Evolutionary conservation across 2,329 filamentous ascomycete genomes (phyloP), one percentile per base, ranked within the genome.

Genomic region (Colletotrichum filicis): DNA sequence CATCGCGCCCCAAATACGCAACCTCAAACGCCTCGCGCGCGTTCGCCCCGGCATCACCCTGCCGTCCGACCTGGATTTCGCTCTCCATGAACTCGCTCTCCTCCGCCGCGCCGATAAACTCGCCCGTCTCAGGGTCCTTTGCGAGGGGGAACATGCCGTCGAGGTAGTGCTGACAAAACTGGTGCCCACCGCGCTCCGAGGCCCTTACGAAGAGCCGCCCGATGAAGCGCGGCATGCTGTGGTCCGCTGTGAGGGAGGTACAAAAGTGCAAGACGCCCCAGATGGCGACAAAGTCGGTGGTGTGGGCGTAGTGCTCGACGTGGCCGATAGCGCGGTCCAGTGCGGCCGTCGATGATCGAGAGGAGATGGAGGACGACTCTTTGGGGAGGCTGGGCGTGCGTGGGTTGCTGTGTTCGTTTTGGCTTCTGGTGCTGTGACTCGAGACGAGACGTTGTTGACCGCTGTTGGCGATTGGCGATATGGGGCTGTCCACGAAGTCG

Each of bases 301-400:
- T 88, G 79, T 95, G 93, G 3, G 92, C 92, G 78, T 95, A 97
- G 81, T 97, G 94, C 82, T 97, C 94, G 49, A 97, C 92, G 75
- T 95, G 88, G 11, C 88, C 87, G 66, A 96, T 92, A 3, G 89
- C 89, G 52, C 85, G 83, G 75, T 86, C 84, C 7, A 85, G 82
- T 11, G 85, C 81, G 1, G 83, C 79, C 3, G 78, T 76, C 1
- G 82, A 79, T 6, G 81, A 82, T 24, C 83, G 76, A 12, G 84
- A 79, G 1, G 81, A 82, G 11, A 79, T 59, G 5, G 77, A 76
- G 0, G 81, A 79, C 3, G 78, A 72, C 26, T 80, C 77, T 8
- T 77, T 77, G 26, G 55, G 73, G 2, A 74, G 56, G n/a, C 42
- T 70, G n/a, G 74, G 73, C 0, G 35, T 30, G 4, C 46, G 49